Evolutionary conservation across 345 rosid genomes (phyloP).

Genomic region (Bruguiera sexangula): DNA sequence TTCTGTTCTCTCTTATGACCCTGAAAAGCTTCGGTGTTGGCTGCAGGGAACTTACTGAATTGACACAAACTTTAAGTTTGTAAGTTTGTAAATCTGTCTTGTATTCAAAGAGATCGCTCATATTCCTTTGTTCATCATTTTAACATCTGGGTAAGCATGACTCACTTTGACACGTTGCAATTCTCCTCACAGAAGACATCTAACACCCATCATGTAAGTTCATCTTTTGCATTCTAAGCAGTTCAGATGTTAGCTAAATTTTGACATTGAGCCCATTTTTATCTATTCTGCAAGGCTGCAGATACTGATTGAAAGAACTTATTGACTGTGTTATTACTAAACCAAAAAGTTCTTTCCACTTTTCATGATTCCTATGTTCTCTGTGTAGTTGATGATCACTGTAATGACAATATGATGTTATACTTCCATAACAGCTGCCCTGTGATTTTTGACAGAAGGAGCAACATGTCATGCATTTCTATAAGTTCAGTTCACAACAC

Average conservation of each 20-base stretch:
- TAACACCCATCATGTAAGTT: not conserved
- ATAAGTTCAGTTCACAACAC: too few relatives aligned
- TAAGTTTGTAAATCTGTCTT: slow-evolving; percentile 93
- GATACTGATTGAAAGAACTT: too few relatives aligned
- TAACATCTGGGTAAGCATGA: slow-evolving; percentile 86
- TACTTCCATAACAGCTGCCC: too few relatives aligned
- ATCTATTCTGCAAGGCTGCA: too few relatives aligned
- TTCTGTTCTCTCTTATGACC: too few relatives aligned
- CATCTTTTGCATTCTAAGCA: not conserved
- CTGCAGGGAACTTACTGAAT: slow-evolving; percentile 18
- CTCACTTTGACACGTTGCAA: not conserved
- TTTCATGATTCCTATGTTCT: too few relatives aligned
- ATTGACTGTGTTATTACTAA: too few relatives aligned
- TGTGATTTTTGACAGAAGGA: too few relatives aligned
- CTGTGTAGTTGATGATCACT: too few relatives aligned
- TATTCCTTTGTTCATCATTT: slow-evolving; percentile 76
- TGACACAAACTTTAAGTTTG: slow-evolving; percentile 64
- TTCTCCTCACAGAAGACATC: not conserved
- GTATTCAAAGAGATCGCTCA: slow-evolving; percentile 77
- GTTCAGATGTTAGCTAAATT: not conserved
- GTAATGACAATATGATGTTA: too few relatives aligned
- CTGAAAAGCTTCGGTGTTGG: not conserved
- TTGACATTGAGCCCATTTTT: not conserved
- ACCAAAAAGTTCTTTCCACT: too few relatives aligned
- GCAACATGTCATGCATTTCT: too few relatives aligned